Conservation (phyloP, 1,284 basidiomycete genomes). For the Leccinum brunneo-olivaceum region DNA sequence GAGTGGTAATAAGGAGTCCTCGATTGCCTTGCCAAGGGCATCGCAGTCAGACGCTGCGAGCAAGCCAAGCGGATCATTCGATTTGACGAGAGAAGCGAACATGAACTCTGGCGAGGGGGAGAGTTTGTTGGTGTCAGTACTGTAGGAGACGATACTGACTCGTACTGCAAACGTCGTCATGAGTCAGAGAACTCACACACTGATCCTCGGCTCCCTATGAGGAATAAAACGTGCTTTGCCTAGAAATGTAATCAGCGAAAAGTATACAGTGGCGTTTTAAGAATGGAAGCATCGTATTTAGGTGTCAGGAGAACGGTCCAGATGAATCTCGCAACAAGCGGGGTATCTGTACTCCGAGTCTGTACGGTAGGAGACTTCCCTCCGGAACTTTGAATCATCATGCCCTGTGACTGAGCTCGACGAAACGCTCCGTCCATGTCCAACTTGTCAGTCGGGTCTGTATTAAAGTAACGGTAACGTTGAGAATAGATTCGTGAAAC, state of each 20-base stretch:
- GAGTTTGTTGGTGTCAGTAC: neutral
- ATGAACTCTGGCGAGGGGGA: conserved; percentile 1
- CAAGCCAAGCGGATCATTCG: conserved; percentile 17
- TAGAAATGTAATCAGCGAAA: neutral
- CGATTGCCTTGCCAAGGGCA: conserved; percentile 14
- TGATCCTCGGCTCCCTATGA: conserved; percentile 1
- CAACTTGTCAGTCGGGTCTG: conserved; percentile 18
- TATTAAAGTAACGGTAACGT: neutral
- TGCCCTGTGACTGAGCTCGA: conserved; percentile 18
- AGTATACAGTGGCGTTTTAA: neutral
- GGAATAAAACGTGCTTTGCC: conserved; percentile 13
- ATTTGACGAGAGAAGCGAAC: conserved; percentile 14
- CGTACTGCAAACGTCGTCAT: too few species aligned
- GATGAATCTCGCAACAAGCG: neutral
- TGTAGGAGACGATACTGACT: neutral
- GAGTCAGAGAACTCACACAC: neutral
- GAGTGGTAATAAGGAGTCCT: conserved; percentile 12
- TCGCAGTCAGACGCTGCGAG: conserved; percentile 17
- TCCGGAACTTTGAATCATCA: neutral
- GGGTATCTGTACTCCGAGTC: neutral
- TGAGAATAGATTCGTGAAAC: neutral
- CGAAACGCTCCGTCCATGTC: conserved; percentile 26
- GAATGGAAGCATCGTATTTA: conserved; percentile 5
- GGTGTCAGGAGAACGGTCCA: neutral
- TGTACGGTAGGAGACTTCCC: conserved; percentile 4